A percentile compares a stretch with the other conserved stretches of the same genome.
Evolutionary conservation across 2,329 filamentous ascomycete species (phyloP).

Genomic region (Ceratocystis cacaofunesta): DNA sequence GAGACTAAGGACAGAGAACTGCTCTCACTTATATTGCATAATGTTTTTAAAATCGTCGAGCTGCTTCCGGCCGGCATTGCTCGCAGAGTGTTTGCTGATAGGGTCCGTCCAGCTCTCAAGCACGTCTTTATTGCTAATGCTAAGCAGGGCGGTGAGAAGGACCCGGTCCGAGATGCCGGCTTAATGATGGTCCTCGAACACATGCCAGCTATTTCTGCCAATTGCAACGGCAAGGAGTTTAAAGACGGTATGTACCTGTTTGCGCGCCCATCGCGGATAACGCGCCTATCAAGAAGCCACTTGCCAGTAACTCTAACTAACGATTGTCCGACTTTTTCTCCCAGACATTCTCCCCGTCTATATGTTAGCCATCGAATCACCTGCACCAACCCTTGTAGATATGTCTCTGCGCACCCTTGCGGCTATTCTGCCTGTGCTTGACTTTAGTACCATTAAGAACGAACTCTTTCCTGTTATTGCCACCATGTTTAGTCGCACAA

Average conservation of each 20-base stretch:
- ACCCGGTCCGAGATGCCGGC: slow-evolving; percentile 71
- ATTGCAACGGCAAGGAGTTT: slow-evolving; percentile 81
- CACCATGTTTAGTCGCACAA: slow-evolving; percentile 80
- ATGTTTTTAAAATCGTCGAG: slow-evolving; percentile 78
- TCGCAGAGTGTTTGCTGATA: slow-evolving; percentile 66
- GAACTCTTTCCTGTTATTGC: slow-evolving; percentile 90
- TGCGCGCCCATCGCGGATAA: too few species aligned
- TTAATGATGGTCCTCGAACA: slow-evolving; percentile 85
- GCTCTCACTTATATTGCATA: slow-evolving; percentile 71
- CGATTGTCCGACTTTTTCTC: background rate
- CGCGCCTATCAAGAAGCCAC: background rate
- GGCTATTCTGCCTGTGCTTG: slow-evolving; percentile 68
- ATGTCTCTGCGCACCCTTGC: slow-evolving; percentile 66
- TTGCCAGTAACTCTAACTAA: background rate
- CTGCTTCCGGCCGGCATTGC: slow-evolving; percentile 51
- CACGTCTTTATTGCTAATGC: slow-evolving; percentile 59
- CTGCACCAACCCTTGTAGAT: slow-evolving; percentile 80
- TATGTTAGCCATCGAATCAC: slow-evolving; percentile 67
- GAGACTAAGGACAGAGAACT: slow-evolving; percentile 88
- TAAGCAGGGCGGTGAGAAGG: slow-evolving; percentile 53
- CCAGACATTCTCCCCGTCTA: slow-evolving; percentile 78
- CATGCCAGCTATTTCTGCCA: slow-evolving; percentile 57
- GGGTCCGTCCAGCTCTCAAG: slow-evolving; percentile 68
- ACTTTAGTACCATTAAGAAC: slow-evolving; percentile 94
- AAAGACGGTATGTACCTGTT: slow-evolving; percentile 55